phyloP scores from a whole-genome alignment of 2,329 filamentous ascomycete species.

The Tolypocladium pustulatum region DNA sequence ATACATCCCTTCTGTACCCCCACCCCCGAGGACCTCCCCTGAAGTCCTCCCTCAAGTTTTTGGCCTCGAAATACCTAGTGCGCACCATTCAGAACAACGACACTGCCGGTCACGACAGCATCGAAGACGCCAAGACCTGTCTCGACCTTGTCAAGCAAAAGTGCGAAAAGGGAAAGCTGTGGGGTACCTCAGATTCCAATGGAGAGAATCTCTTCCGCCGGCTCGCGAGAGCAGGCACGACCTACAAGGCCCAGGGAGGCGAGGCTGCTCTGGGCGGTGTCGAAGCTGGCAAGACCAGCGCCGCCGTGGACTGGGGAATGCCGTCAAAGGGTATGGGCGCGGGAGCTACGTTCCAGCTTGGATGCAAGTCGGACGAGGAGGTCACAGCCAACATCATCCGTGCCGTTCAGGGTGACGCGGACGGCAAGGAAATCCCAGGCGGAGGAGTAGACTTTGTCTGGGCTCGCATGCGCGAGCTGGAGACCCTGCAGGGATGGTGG shows the following conservation, averaged over 20 bases:
- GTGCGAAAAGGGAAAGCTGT: conserved; percentile 81
- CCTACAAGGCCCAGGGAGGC: conserved; percentile 52
- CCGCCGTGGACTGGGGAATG: conserved; percentile 84
- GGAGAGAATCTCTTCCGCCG: conserved; percentile 86
- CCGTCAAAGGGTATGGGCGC: conserved; percentile 49
- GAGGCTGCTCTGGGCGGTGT: conserved; percentile 44
- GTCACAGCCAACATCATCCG: conserved; percentile 44
- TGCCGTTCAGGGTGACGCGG: conserved; percentile 47
- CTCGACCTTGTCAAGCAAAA: conserved; percentile 92
- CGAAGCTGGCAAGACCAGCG: conserved; percentile 51
- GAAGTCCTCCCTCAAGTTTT: conserved; percentile 83
- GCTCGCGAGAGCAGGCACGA: conserved; percentile 52
- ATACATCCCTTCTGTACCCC: conserved; percentile 82
- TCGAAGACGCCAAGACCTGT: conserved; percentile 86
- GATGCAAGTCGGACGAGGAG: conserved; percentile 49
- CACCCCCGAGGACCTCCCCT: conserved; percentile 83
- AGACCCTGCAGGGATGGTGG: conserved; percentile 58
- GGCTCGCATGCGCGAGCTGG: conserved; percentile 55
- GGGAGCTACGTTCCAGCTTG: conserved; percentile 45
- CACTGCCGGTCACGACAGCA: conserved; percentile 69
- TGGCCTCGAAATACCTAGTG: conserved; percentile 74
- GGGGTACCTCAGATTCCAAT: conserved; percentile 70
- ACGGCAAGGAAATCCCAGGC: conserved; percentile 44
- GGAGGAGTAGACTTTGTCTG: conserved; percentile 58
- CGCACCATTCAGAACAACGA: conserved; percentile 82